A percentile compares a stretch with the other conserved stretches of the same genome.
These are phyloP conservation scores for Hypoxylon sp. DNA, from an alignment of 2,329 filamentous ascomycete genomes.

Conservation along the genomic window DNA sequence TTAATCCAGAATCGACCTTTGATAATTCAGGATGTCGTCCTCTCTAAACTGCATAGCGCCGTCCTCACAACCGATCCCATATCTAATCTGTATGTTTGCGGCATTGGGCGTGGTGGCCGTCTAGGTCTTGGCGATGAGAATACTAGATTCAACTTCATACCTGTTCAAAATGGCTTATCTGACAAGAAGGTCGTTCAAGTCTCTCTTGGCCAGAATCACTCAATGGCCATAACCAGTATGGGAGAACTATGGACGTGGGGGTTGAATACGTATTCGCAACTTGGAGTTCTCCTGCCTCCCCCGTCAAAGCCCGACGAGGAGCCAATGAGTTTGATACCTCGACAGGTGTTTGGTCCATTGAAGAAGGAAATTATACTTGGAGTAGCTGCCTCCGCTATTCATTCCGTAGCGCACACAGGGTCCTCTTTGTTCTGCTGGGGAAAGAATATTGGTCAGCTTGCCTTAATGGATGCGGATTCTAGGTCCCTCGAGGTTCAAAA, in stretches of 20 bases:
- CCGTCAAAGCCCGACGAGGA: constrained; percentile 81
- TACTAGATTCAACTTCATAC: constrained; percentile 87
- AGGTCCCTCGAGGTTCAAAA: constrained; percentile 88
- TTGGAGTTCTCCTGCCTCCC: constrained; percentile 84
- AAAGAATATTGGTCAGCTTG: constrained; percentile 94
- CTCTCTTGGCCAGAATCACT: constrained; percentile 92
- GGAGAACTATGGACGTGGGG: constrained; percentile 98
- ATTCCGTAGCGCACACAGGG: constrained; percentile 89
- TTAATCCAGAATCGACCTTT: constrained; percentile 80
- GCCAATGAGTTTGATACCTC: constrained; percentile 83
- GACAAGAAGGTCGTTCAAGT: constrained; percentile 83
- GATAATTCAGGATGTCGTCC: constrained; percentile 82
- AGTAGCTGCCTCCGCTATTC: constrained; percentile 88
- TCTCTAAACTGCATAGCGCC: constrained; percentile 94
- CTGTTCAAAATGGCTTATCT: constrained; percentile 81
- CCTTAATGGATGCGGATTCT: constrained; percentile 94
- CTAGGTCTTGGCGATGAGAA: constrained; percentile 91
- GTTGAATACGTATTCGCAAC: constrained; percentile 85
- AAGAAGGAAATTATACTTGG: constrained; percentile 89
- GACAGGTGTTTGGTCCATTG: constrained; percentile 91
- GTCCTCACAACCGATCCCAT: constrained; percentile 89
- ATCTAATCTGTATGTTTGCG: constrained; percentile 93
- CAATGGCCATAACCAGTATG: constrained; percentile 84
- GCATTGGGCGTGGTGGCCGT: constrained; percentile 90
- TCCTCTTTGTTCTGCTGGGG: constrained; percentile 92